Evolutionary conservation across 768 basidiomycete species (phyloP).

Genomic region (Russula abietina): DNA sequence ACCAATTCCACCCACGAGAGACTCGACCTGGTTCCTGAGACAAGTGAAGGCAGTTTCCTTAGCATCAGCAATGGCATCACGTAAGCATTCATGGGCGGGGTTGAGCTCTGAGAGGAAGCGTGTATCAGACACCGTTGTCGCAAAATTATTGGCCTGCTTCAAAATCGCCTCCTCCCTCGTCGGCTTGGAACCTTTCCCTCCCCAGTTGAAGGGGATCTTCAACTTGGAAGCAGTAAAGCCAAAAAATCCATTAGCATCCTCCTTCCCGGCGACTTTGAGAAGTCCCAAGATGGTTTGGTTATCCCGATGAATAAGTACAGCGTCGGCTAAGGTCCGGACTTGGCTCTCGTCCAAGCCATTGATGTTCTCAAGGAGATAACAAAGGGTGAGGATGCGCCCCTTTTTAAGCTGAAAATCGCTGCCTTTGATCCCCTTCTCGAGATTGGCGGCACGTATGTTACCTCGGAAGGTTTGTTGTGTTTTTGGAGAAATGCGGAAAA

Average conservation of each 20-base stretch:
- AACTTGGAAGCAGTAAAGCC: no score
- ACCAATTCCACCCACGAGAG: not conserved
- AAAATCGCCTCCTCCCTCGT: constrained; percentile 7
- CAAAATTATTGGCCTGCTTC: constrained; percentile 2
- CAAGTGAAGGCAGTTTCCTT: constrained; percentile 2
- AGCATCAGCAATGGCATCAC: not conserved
- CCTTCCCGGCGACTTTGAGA: not conserved
- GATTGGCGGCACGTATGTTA: not conserved
- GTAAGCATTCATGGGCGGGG: not conserved
- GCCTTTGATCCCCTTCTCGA: not conserved
- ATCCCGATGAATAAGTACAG: not conserved
- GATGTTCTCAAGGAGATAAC: constrained; percentile 1
- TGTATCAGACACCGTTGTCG: not conserved
- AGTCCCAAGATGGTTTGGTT: not conserved
- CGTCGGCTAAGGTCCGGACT: not conserved
- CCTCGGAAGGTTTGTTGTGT: not conserved
- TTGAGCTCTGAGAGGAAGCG: constrained; percentile 10
- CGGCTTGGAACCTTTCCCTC: not conserved
- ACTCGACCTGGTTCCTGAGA: constrained; percentile 6
- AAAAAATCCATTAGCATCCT: no score
- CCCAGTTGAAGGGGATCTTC: no score
- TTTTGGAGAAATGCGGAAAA: constrained; percentile 10
- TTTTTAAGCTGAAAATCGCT: constrained; percentile 4
- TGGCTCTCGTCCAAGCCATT: not conserved
- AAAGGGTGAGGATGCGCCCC: constrained; percentile 1